Base-by-base conservation (phyloP, 192 early-diverging fungal species). In the Backusella macrospora region DNA sequence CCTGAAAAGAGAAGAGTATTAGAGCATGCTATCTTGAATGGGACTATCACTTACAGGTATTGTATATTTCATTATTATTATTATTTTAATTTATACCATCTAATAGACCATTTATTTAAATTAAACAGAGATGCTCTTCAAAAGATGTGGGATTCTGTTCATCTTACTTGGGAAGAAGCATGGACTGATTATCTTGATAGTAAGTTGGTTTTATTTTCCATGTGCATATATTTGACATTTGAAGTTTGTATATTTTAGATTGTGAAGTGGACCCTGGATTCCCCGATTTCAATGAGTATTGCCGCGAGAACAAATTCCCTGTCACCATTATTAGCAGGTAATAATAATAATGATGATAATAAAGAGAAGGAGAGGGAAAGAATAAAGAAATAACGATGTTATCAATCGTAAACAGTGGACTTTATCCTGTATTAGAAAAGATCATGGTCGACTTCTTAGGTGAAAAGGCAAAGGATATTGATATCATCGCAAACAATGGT, bases 211-310 rank as follows among this genome's bases (percentile, higher is more conserved):
- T 63, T 37, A 3, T 46, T 29, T 63, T 23, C 9, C 16, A 1
- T 37, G 47, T 0, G 18, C 34, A 10, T 21, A 38, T 37, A 13
- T 62, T 62, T 40, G 8, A 52, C 46, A 26, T 43, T 62, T 62
- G 15, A 29, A 26, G 18, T 42, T 37, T 38, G 40, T 46, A 7
- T 29, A 44, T 68, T 38, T 26, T 71, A 83, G 81, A 87, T 48
- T 86, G 89, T 16, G 16, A 82, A n/a, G 65, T 92, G 13, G 92
- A 93, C 67, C 86, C 90, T 21, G 81, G 85, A 4, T 92, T 94
- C 74, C 65, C 73, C 7, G 64, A 59, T 0, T 88, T 92, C 73
- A 85, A 86, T 70, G 73, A 84, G 9, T 88, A 84, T 46, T 85
- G 84, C 38, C 55, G 79, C 12, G 55, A 73, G 26, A 76, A 89